Evolutionary conservation across 331 rosid genomes (phyloP), one percentile per base, ranked within the genome.

Genomic region (Quercus phellos): DNA sequence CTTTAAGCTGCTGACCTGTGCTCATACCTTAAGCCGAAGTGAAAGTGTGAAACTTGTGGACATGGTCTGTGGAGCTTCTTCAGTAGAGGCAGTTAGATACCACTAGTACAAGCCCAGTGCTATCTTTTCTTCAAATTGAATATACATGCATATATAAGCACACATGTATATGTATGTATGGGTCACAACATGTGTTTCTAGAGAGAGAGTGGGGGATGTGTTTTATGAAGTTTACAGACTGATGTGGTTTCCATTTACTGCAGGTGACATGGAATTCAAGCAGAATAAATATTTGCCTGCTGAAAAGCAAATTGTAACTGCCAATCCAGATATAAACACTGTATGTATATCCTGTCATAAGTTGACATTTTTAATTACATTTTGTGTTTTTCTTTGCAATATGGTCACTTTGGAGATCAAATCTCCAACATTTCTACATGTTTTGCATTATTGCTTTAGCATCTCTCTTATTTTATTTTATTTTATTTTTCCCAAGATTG

Each of bases 261-360:
- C 88, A 94, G 99, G 99, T 81, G 99, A 94, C 89, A 91, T 84
- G 92, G 99, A 94, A 82, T 94, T 92, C 85, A 92, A 94, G 84
- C 97, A 89, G 88, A 94, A 92, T 74, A 94, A 88, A 59, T 89
- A 78, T 86, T 90, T 94, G 81, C 85, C 97, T 2, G 89, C 84
- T 74, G 98, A 94, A 63, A 89, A 86, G 79, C 99, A 92, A 88
- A 86, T 90, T 75, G 83, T 94, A 72, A 90, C 99, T 76, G 97
- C 98, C 66, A 87, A 85, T 84, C 99, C 99, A 6, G 99, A 94
- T 82, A 89, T 94, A 82, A 88, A 85, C 88, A 86, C 91, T 58
- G 99, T 94, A 90, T 74, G 98, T 81, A 68, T 74, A 60, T 81
- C 61, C 32, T 75, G 63, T 71, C 2, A 61, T 55, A 42, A 32